phyloP scores from a whole-genome alignment of 495 filamentous ascomycete species.

The Elaphomyces granulatus region DNA sequence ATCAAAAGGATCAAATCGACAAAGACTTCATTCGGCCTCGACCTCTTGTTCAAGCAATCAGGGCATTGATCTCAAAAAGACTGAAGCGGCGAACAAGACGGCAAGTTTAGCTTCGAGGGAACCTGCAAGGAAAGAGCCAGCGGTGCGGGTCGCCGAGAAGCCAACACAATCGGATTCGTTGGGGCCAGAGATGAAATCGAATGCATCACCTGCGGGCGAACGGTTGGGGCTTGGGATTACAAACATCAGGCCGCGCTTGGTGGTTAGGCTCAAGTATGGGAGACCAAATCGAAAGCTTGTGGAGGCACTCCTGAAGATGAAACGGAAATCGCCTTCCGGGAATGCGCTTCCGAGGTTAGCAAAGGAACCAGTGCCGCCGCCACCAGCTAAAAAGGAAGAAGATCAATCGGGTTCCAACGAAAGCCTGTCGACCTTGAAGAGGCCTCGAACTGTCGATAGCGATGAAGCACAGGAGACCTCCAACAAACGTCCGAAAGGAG shows the following conservation, averaged over 20 bases:
- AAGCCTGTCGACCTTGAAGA: neutral
- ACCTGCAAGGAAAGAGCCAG: neutral
- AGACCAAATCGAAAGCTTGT: slow-evolving; percentile 28
- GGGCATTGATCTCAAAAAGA: slow-evolving; percentile 1
- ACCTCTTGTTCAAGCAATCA: slow-evolving; percentile 3
- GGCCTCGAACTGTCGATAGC: neutral
- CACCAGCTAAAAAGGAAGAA: slow-evolving; percentile 10
- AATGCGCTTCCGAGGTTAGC: slow-evolving; percentile 17
- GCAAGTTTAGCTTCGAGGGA: neutral
- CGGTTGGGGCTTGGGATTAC: neutral
- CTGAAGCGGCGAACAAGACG: neutral
- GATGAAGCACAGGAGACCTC: neutral
- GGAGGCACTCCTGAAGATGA: slow-evolving; percentile 33
- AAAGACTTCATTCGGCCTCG: slow-evolving; percentile 5
- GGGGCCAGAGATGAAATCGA: neutral
- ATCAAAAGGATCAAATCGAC: slow-evolving; percentile 4
- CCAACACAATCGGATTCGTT: neutral
- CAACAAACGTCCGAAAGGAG: neutral
- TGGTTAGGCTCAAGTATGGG: slow-evolving; percentile 29
- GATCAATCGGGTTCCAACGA: slow-evolving; percentile 5
- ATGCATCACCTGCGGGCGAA: neutral
- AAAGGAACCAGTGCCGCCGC: slow-evolving; percentile 12
- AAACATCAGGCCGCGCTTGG: slow-evolving; percentile 2
- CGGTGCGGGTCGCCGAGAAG: neutral
- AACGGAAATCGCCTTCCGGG: slow-evolving; percentile 18